Evolutionary conservation across 495 filamentous ascomycete genomes (phyloP), one percentile per base, ranked within the genome.

Genomic region (Tuber microsphaerosporum): DNA sequence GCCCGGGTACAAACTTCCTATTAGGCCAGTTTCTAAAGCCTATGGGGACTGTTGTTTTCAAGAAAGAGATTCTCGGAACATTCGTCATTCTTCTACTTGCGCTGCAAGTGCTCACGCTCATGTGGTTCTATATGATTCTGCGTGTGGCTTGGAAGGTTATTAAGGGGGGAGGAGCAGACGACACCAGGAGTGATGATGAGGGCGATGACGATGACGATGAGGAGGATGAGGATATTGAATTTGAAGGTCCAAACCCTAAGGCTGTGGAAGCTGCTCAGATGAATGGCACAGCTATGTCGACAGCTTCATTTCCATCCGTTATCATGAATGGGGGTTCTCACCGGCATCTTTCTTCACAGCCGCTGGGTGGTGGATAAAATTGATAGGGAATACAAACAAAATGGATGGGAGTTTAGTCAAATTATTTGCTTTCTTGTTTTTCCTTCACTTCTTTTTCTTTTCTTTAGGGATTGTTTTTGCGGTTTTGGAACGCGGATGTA

Each of bases 91-190:
- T 92, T 72, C 87, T 98, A 22, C 85, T 96, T 22, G 87, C 89
- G 51, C 85, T 98, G n/a, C 93, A 97, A 83, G 85, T 86, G 14
- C 86, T 98, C 44, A 92, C 91, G 26, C 85, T 97, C 45, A 86
- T 94, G 79, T 98, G 94, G 94, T 96, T 97, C 83, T 88, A 85
- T 79, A 91, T 97, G 90, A 97, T 97, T 81, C 81, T 93, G 42
- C 88, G 88, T 41, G 92, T 98, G 1, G 94, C 93, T 31, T 85
- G 89, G 72, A 89, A 89, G 44, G 92, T 97, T 2, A 79, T 97
- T 26, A 88, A 85, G 70, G 93, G 93, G 41, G 88, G 88, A n/a
- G 87, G 88, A 42, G 94, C 94, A 39, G 94, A 97, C 73, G 94
- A 98, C 80, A 87, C 88, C 43, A 90, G 94, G 71, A 96, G 92